A percentile compares a stretch with the other conserved stretches of the same genome.
phyloP scores from a whole-genome alignment of 352 stramenopile genomes.

The Pythium scleroteichum region DNA sequence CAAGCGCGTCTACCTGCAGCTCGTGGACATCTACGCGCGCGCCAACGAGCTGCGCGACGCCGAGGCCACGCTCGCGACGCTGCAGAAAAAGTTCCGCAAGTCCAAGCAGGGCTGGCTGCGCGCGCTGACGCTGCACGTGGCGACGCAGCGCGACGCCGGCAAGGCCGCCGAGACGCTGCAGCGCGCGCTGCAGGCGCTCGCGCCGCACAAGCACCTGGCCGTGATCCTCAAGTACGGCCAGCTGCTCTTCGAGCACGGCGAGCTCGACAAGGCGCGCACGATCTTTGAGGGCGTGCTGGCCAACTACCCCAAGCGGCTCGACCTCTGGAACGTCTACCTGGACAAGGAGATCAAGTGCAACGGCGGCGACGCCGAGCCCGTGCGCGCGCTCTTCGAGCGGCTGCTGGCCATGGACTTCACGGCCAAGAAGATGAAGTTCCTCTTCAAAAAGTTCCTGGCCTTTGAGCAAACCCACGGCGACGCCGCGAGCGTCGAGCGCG shows the following conservation, averaged over 20 bases:
- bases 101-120: slow-evolving; percentile 90
- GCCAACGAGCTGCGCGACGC: slow-evolving; percentile 68
- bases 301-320: slow-evolving; percentile 95
- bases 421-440: slow-evolving; percentile 98
- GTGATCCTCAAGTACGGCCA: slow-evolving; percentile 96
- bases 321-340: slow-evolving; percentile 96
- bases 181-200: slow-evolving; percentile 90
- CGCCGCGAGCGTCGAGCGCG: slow-evolving; percentile 81
- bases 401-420: slow-evolving; percentile 94
- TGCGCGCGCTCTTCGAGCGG: slow-evolving; percentile 90
- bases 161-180: slow-evolving; percentile 84
- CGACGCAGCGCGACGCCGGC: slow-evolving; percentile 31
- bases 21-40: slow-evolving; percentile 92
- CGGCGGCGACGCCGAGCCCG: slow-evolving; percentile 71
- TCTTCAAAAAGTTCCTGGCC: slow-evolving; percentile 97
- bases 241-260: slow-evolving; percentile 94
- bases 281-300: slow-evolving; percentile 94
- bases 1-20: slow-evolving; percentile 94
- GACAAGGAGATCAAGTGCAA: slow-evolving; percentile 97
- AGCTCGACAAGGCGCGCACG: slow-evolving; percentile 93
- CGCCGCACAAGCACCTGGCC: slow-evolving; percentile 93
- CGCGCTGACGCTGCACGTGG: slow-evolving; percentile 86
- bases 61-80: slow-evolving; percentile 73
- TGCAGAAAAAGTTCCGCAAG: slow-evolving; percentile 92
- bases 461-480: slow-evolving; percentile 94